Conservation (phyloP, 345 rosid species). For the Gossypium ekmanianum region DNA sequence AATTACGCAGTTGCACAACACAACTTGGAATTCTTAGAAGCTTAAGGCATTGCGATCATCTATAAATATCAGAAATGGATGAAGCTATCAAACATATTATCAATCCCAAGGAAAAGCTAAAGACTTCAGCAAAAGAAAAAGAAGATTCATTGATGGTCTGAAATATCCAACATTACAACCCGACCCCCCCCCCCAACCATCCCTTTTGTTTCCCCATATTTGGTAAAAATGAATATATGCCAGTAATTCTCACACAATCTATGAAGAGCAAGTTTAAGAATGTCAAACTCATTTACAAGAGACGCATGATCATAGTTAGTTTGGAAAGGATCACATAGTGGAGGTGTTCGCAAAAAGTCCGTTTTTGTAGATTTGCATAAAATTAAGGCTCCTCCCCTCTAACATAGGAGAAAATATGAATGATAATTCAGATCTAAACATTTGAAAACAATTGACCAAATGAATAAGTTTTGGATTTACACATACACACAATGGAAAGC, state of each 20-base stretch:
- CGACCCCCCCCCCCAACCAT: no score
- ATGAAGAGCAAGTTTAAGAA: not conserved
- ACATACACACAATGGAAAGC: not conserved
- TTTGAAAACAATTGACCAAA: not conserved
- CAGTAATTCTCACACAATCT: not conserved
- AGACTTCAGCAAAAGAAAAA: not conserved
- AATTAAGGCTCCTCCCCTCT: not conserved
- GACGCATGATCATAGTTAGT: not conserved
- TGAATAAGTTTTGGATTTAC: not conserved
- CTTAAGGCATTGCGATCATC: not conserved
- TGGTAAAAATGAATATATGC: not conserved
- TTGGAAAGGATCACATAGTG: not conserved
- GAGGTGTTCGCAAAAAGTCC: not conserved
- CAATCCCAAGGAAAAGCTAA: not conserved
- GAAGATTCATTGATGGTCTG: not conserved
- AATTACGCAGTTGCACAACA: not conserved
- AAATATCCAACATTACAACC: not conserved
- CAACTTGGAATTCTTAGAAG: slow-evolving; percentile 1
- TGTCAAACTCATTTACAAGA: not conserved
- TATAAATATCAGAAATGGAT: not conserved
- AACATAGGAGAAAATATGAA: not conserved
- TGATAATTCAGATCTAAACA: not conserved
- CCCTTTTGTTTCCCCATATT: not conserved
- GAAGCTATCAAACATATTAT: not conserved
- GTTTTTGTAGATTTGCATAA: not conserved